Percentiles rank a stretch among this genome's conserved stretches.
Evolutionary conservation across 108 stramenopile species (phyloP).

Genomic region (Nannochloropsis salina): DNA sequence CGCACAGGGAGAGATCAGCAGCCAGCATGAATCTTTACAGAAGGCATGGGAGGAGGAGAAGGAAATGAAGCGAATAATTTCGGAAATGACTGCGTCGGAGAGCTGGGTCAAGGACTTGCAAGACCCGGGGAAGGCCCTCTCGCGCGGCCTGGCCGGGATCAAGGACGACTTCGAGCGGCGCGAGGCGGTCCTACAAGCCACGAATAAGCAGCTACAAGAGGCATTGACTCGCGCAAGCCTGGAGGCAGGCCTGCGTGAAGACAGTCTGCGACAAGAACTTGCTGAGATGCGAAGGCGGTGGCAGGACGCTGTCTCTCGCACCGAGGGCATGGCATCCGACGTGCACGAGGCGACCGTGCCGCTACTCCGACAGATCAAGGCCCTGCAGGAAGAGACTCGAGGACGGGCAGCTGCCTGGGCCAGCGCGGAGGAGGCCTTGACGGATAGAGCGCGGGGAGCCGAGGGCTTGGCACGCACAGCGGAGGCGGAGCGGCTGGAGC

Average conservation of each 20-base stretch:
- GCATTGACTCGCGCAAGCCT: constrained; percentile 27
- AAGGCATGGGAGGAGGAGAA: constrained; percentile 36
- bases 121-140: background rate
- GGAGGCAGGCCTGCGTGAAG: constrained; percentile 34
- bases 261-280: background rate
- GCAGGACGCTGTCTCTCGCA: constrained; percentile 37
- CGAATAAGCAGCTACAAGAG: constrained; percentile 30
- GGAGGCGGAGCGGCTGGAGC: constrained; percentile 9
- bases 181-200: background rate
- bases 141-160: background rate
- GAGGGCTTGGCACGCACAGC: constrained; percentile 24
- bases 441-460: constrained; percentile 24
- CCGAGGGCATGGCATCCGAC: constrained; percentile 32
- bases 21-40: constrained; percentile 24
- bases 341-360: constrained; percentile 37
- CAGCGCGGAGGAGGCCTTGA: constrained; percentile 24
- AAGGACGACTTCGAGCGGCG: constrained; percentile 10
- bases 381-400: constrained; percentile 31
- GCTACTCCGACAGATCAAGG: constrained; percentile 31
- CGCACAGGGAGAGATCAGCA: constrained; percentile 22
- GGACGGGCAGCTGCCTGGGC: constrained; percentile 21
- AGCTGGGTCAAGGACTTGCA: background rate
- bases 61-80: constrained; percentile 32
- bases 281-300: constrained; percentile 31
- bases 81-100: constrained; percentile 22